Percentiles rank a stretch among this genome's conserved stretches.
Conservation (phyloP, 1,139 yeast genomes). For the Candida buenavistaensis region DNA sequence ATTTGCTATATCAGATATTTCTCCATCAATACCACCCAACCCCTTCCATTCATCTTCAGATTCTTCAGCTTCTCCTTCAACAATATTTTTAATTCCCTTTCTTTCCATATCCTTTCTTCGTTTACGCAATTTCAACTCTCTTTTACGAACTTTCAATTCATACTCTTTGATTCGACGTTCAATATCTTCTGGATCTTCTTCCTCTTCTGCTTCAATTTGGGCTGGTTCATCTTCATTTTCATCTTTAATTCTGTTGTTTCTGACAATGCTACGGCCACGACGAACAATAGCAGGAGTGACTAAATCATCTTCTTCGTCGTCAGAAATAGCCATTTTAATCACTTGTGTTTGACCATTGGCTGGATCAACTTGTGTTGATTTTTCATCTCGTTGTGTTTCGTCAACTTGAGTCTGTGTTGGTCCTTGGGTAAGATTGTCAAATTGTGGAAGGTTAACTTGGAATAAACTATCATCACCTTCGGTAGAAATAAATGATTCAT, state of each 20-base stretch:
- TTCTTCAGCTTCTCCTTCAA: conserved; percentile 91
- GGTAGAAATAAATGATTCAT: conserved; percentile 9
- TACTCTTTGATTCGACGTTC: conserved; percentile 33
- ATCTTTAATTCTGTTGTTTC: conserved; percentile 17
- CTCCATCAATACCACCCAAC: conserved; percentile 80
- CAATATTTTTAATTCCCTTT: conserved; percentile 51
- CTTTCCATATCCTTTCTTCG: conserved; percentile 51
- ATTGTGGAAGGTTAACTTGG: conserved; percentile 6
- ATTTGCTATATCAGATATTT: conserved; percentile 61
- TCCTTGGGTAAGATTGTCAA: conserved; percentile 17
- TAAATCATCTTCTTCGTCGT: conserved; percentile 28
- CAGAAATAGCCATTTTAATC: conserved; percentile 2
- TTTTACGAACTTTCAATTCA: conserved; percentile 40
- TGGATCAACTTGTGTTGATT: no score
- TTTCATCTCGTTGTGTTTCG: no score
- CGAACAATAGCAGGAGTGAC: conserved; percentile 28
- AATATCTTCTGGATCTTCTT: conserved; percentile 26
- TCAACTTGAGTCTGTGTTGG: conserved; percentile 19
- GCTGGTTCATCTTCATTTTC: conserved; percentile 19
- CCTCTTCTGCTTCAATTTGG: conserved; percentile 17
- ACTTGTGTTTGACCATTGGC: neutral
- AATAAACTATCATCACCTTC: conserved; percentile 5
- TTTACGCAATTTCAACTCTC: conserved; percentile 37
- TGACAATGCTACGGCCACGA: conserved; percentile 24
- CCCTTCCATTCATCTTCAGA: conserved; percentile 97